Evolutionary conservation across 371 early-diverging fungal genomes (phyloP), one percentile per base, ranked within the genome.

Genomic region (Mycotypha africana): DNA sequence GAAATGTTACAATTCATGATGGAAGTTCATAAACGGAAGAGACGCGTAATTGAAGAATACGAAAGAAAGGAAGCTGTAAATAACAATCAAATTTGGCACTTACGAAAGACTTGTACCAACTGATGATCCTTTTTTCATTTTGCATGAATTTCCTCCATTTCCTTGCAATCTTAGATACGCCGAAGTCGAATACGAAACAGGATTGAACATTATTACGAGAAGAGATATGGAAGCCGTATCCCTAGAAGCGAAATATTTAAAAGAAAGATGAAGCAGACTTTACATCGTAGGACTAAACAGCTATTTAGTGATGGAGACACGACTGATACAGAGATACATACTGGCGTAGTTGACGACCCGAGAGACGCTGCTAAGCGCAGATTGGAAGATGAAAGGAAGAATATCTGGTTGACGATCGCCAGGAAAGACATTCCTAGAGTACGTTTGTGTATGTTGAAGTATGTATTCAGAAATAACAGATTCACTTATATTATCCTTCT

Each of bases 1-100:
- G 63, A 63, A 30, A 66, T 74, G 58, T 49, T 74, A 9, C 58
- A 69, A 38, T 74, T 69, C 23, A 74, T 74, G 74, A 52, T 74
- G 2, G 51, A 65, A 16, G 56, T 69, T 8, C 62, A 74, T 26
- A 33, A 57, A 25, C 34, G 74, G 42, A 53, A 46, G 34, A 59
- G 65, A 33, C 47, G 46, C 4, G 62, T 63, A 0, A 57, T 74
- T 44, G 65, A 67, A 32, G 70, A 64, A 8, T 69, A 69, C 33
- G 67, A 74, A 46, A 60, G 59, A 10, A 68, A 68, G 39, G 59
- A 56, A 39, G 46, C 53, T 35, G 66, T 68, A 67, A 64, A 53
- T 49, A 12, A n/a, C n/a, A n/a, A n/a, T n/a, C n/a, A n/a, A n/a
- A n/a, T n/a, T n/a, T n/a, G n/a, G n/a, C n/a, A n/a, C n/a, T n/a